A percentile compares a stretch with the other conserved stretches of the same genome.
These are phyloP conservation scores for Aspergillus quadrilineatus DNA, from an alignment of 2,329 filamentous ascomycete species.

Conservation along the genomic window DNA sequence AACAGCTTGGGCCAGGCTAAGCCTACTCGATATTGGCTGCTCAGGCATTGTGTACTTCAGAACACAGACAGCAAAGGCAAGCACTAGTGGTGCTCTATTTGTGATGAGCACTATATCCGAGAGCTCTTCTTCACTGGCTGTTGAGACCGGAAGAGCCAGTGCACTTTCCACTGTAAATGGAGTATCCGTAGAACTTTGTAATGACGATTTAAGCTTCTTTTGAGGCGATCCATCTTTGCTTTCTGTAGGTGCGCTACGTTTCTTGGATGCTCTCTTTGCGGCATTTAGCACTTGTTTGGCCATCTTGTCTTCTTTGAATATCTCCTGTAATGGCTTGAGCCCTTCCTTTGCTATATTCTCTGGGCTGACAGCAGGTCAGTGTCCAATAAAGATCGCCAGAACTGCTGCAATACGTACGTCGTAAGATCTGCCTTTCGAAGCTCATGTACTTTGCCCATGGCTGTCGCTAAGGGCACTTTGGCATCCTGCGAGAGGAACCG, in stretches of 20 bases:
- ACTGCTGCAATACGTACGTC: slow-evolving; percentile 28
- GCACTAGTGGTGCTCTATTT: slow-evolving; percentile 77
- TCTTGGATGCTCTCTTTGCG: slow-evolving; percentile 57
- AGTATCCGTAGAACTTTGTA: slow-evolving; percentile 15
- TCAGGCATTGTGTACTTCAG: slow-evolving; percentile 80
- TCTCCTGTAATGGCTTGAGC: slow-evolving; percentile 42
- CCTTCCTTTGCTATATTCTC: slow-evolving; percentile 52
- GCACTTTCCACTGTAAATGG: slow-evolving; percentile 36
- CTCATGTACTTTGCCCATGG: slow-evolving; percentile 56
- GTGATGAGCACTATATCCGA: slow-evolving; percentile 62
- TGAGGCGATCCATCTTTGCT: slow-evolving; percentile 29
- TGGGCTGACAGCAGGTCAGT: slow-evolving; percentile 22
- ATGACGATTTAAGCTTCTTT: slow-evolving; percentile 39
- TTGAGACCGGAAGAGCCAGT: slow-evolving; percentile 34
- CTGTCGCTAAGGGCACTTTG: slow-evolving; percentile 55
- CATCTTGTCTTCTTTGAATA: slow-evolving; percentile 53
- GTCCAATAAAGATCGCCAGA: slow-evolving; percentile 1
- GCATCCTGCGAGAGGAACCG: slow-evolving; percentile 60
- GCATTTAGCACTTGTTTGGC: slow-evolving; percentile 58
- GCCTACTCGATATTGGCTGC: slow-evolving; percentile 77
- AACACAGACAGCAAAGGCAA: slow-evolving; percentile 74
- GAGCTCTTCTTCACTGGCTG: slow-evolving; percentile 58
- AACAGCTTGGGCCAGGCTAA: slow-evolving; percentile 80
- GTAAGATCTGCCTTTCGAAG: slow-evolving; percentile 52
- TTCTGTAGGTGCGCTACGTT: slow-evolving; percentile 47